Percentiles rank a stretch among this genome's conserved stretches.
Conservation (phyloP, 108 stramenopile species). For the Nitzschia putrida region DNA sequence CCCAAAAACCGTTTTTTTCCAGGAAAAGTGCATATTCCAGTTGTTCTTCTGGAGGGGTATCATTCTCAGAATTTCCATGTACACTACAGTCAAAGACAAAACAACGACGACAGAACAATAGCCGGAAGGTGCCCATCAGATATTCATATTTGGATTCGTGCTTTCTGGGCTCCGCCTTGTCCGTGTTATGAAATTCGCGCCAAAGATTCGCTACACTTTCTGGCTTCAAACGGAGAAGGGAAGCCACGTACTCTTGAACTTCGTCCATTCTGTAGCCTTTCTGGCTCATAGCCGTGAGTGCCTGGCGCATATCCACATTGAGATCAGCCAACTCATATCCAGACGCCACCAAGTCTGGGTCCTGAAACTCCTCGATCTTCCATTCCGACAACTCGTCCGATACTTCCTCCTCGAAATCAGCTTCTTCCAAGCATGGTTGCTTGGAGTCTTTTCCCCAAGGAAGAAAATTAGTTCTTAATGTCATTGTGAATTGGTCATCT, state of each 20-base stretch:
- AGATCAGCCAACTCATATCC: constrained; percentile 8
- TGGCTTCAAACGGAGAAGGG: background rate
- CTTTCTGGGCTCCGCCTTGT: background rate
- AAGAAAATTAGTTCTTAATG: constrained; percentile 5
- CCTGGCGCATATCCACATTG: background rate
- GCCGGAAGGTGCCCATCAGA: constrained; percentile 54
- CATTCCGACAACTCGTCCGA: background rate
- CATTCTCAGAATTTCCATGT: constrained; percentile 51
- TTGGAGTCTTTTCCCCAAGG: background rate
- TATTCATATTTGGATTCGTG: constrained; percentile 29
- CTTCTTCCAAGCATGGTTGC: background rate
- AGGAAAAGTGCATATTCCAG: constrained; percentile 45
- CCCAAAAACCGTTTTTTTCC: constrained; percentile 53
- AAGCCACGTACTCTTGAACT: constrained; percentile 7
- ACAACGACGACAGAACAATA: constrained; percentile 68
- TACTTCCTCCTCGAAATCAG: background rate
- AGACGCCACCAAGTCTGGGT: background rate
- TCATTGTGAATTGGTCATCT: constrained; percentile 8
- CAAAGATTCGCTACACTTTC: background rate
- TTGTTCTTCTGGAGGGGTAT: constrained; percentile 36
- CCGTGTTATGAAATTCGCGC: background rate
- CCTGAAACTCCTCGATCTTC: constrained; percentile 11
- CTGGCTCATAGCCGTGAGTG: background rate
- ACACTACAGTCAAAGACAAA: constrained; percentile 69
- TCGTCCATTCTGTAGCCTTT: background rate